Evolutionary conservation across 2,329 filamentous ascomycete species (phyloP), one percentile per base, ranked within the genome.

Genomic region (Pseudocercospora musae): DNA sequence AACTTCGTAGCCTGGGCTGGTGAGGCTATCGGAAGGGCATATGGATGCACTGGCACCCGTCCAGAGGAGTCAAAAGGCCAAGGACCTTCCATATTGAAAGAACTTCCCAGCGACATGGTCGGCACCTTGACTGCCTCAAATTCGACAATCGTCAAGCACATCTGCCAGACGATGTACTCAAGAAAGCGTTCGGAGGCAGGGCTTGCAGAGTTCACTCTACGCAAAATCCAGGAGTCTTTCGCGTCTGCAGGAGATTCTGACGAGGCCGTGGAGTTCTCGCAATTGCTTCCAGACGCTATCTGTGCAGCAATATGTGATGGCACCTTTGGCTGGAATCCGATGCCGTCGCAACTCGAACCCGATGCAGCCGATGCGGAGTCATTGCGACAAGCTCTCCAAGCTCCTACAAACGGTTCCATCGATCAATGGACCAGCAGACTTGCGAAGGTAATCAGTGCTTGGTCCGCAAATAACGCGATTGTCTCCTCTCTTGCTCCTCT

Each of bases 1-100:
- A 25, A 18, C 7, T 73, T 73, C 60, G 79, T 92, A 0, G 79
- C 90, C 0, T 99, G 96, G 96, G 90, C 91, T 49, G 93, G 91
- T 2, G 85, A 89, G 65, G 89, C 93, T 1, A 81, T 98, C 49
- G 95, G 96, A 7, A 86, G 92, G 72, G 88, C 91, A 0, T 98
- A 93, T 76, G 87, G 89, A 42, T 85, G 60, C 66, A 75, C 64
- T 69, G 77, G 75, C 9, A 46, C 44, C 15, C 61, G 65, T 29
- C 68, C 71, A 37, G 18, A 13, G 5, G 50, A 33, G 4, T 21
- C 29, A 25, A 50, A 37, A 33, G 13, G 25, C 2, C 15, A 31
- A 52, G 44, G 53, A 10, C n/a, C 27, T 29, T 31, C 25, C 11
- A 49, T 60, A 8, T 37, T 53, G n/a, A 42, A 52, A 29, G 23